Evolutionary conservation across 2,329 filamentous ascomycete genomes (phyloP), one percentile per base, ranked within the genome.

Genomic region (Venturia pyrina): DNA sequence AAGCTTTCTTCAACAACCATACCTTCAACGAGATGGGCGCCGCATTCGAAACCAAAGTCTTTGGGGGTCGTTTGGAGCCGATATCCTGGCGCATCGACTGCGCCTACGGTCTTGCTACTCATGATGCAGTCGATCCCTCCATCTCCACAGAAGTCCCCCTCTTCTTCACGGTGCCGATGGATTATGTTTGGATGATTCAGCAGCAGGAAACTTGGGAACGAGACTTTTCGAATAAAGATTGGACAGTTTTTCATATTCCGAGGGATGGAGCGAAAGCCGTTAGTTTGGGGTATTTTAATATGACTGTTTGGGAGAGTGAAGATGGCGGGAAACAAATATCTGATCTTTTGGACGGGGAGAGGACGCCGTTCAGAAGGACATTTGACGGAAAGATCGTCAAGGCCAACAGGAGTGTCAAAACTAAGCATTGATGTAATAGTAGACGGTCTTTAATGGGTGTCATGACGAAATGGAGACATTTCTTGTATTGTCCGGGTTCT

Each of bases 271-370:
- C 75, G 48, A 70, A 70, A 28, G 75, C 74, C 1, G 72, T 75
- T 15, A 74, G 76, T 44, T 72, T 77, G 65, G 75, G 75, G 60
- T 75, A 73, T 3, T 74, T 75, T 4, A 75, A 77, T 53, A 69
- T 77, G 53, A 75, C 75, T 73, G 72, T 77, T 5, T 77, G 75
- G 75, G 74, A 76, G 64, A 74, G 76, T 44, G 75, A 76, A 66
- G 75, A 73, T 53, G 72, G 75, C 46, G 73, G 72, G 2, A 74
- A 75, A 61, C 34, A 63, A 13, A 75, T 77, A 19, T 76, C 74
- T 0, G 75, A 77, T 64, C 72, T 76, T 57, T 69, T 75, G 13
- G 75, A 77, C 50, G 72, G 72, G 5, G 70, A 71, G 44, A 73
- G 75, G 6, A 77, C 74, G 2, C 70, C 71, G 32, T 75, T 73